A percentile compares a stretch with the other conserved stretches of the same genome.
These are phyloP conservation scores for Buxus sempervirens DNA, from an alignment of 164 flowering plant species.

Conservation along the genomic window DNA sequence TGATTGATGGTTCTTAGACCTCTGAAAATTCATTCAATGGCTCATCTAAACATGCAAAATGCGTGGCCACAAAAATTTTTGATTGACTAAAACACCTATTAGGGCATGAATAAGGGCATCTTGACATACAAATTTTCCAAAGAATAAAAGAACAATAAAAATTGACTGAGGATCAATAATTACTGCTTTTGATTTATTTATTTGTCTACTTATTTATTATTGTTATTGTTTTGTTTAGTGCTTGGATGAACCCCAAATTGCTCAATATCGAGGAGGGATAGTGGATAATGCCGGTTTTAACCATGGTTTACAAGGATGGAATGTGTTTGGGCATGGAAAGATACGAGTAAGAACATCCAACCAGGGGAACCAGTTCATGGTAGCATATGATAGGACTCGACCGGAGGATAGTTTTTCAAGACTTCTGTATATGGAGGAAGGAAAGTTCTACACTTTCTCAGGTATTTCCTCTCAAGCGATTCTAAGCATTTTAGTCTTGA, in stretches of 20 bases:
- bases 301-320: constrained; percentile 7
- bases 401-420: constrained; percentile 13
- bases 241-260: constrained; percentile 1
- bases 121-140: too few relatives aligned
- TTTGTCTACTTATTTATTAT: too few relatives aligned
- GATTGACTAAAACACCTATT: too few relatives aligned
- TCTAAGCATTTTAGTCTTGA: not conserved
- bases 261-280: constrained; percentile 22
- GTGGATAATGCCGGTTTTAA: constrained; percentile 11
- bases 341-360: not conserved
- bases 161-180: not conserved
- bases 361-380: constrained; percentile 10
- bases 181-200: not conserved
- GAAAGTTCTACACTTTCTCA: constrained; percentile 15
- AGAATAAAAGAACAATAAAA: not conserved
- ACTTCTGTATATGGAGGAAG: constrained; percentile 2
- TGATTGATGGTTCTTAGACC: too few relatives aligned
- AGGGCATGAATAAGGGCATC: too few relatives aligned
- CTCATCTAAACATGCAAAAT: too few relatives aligned
- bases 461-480: constrained; percentile 9
- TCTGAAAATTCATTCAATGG: too few relatives aligned
- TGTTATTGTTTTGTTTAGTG: constrained; percentile 19
- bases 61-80: too few relatives aligned
- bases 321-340: constrained; percentile 7
- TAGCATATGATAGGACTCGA: constrained; percentile 5